A percentile compares a stretch with the other conserved stretches of the same genome.
phyloP scores from a whole-genome alignment of 805 yeast genomes.

The Barnettozyma pratensis region DNA sequence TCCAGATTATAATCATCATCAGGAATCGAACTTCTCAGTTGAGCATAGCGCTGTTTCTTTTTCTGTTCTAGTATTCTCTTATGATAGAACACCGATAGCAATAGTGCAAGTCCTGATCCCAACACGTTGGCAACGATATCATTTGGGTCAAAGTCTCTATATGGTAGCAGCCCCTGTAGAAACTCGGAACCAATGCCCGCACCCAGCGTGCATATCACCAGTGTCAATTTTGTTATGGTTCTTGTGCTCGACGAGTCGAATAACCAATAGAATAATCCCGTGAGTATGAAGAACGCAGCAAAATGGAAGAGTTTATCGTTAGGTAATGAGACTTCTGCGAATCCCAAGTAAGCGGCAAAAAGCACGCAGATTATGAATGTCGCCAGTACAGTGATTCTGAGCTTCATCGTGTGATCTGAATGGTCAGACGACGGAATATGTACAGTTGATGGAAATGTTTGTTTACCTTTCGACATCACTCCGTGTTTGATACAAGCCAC shows the following conservation, averaged over 20 bases:
- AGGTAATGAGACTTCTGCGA: slow-evolving; percentile 32
- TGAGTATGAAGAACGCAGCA: slow-evolving; percentile 39
- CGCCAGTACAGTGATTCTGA: slow-evolving; percentile 28
- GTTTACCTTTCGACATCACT: background rate
- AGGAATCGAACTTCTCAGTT: slow-evolving; percentile 24
- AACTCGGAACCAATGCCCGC: slow-evolving; percentile 49
- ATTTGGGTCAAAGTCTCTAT: slow-evolving; percentile 40
- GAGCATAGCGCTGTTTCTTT: slow-evolving; percentile 21
- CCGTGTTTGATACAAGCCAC: too few relatives aligned
- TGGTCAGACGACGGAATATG: background rate
- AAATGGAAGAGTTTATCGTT: slow-evolving; percentile 53
- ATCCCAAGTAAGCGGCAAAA: slow-evolving; percentile 23
- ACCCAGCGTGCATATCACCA: slow-evolving; percentile 39
- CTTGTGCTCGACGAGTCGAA: slow-evolving; percentile 34
- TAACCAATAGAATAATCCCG: slow-evolving; percentile 43
- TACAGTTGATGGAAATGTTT: background rate
- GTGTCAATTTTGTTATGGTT: slow-evolving; percentile 29
- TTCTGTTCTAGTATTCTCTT: slow-evolving; percentile 19
- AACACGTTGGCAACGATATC: slow-evolving; percentile 39
- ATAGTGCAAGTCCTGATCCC: slow-evolving; percentile 25
- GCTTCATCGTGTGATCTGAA: slow-evolving; percentile 10
- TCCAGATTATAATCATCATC: slow-evolving; percentile 21
- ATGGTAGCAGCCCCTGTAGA: slow-evolving; percentile 41
- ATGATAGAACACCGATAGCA: slow-evolving; percentile 16
- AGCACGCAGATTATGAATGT: slow-evolving; percentile 33